These are phyloP conservation scores for Rhizodiscina lignyota DNA, from an alignment of 495 filamentous ascomycete genomes.

Conservation along the genomic window DNA sequence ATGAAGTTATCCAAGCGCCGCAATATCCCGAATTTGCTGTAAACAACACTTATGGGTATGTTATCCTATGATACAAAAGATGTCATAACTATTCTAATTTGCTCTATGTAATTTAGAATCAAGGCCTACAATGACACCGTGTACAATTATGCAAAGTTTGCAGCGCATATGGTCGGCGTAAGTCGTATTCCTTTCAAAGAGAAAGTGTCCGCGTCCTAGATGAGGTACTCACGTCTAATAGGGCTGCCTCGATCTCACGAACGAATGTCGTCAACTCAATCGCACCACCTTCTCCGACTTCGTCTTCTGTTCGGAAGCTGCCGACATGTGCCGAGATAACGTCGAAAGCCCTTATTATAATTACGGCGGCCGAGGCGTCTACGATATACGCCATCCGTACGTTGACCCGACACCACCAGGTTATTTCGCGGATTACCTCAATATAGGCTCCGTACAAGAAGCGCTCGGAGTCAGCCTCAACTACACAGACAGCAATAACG, in stretches of 20 bases:
- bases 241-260: neutral
- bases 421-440: slow-evolving; percentile 14
- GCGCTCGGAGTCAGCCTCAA: slow-evolving; percentile 17
- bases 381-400: slow-evolving; percentile 20
- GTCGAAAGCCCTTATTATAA: slow-evolving; percentile 21
- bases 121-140: slow-evolving; percentile 39
- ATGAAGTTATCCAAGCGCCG: slow-evolving; percentile 20
- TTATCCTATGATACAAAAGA: slow-evolving; percentile 43
- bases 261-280: neutral
- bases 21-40: slow-evolving; percentile 24
- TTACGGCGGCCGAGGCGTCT: slow-evolving; percentile 13
- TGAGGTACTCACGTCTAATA: neutral
- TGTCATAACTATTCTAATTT: slow-evolving; percentile 32
- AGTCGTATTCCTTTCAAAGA: slow-evolving; percentile 9
- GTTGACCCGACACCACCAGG: slow-evolving; percentile 11
- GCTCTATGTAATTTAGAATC: slow-evolving; percentile 50
- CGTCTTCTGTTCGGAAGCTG: slow-evolving; percentile 26
- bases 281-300: slow-evolving; percentile 27
- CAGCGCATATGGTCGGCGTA: slow-evolving; percentile 25
- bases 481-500: slow-evolving; percentile 14
- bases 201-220: neutral
- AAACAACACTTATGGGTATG: slow-evolving; percentile 30
- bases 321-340: slow-evolving; percentile 26
- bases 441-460: slow-evolving; percentile 14
- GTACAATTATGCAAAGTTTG: slow-evolving; percentile 30